phyloP scores from a whole-genome alignment of 805 yeast species.

The Suhomyces sp. region DNA sequence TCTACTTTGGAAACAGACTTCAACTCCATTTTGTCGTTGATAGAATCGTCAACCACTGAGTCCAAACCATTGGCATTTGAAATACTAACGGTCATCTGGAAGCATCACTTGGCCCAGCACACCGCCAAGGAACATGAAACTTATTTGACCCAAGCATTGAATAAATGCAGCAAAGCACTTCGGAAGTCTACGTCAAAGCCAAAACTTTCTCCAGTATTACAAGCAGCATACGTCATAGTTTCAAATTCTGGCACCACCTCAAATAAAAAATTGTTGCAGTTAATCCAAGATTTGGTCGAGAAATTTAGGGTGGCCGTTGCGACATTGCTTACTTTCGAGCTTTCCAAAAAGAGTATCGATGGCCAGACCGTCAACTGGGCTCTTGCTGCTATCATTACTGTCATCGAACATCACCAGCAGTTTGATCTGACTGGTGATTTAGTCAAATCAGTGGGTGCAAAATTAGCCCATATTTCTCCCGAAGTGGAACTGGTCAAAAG shows the following conservation, averaged over 20 bases:
- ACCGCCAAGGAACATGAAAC: slow-evolving; percentile 23
- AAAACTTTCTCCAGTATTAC: not conserved
- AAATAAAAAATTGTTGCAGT: too few species aligned
- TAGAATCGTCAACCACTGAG: slow-evolving; percentile 4
- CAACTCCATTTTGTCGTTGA: slow-evolving; percentile 12
- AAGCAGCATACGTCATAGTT: slow-evolving; percentile 1
- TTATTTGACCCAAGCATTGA: slow-evolving; percentile 18
- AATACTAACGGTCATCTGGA: slow-evolving; percentile 34
- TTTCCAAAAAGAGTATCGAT: not conserved
- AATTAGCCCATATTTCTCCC: not conserved
- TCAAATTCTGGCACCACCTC: not conserved
- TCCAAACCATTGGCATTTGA: slow-evolving; percentile 3
- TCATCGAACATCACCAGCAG: not conserved
- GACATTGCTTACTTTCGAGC: not conserved
- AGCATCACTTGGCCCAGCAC: slow-evolving; percentile 37
- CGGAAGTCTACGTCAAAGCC: slow-evolving; percentile 1
- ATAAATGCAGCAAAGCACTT: slow-evolving; percentile 13
- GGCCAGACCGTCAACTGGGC: not conserved
- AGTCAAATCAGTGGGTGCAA: not conserved
- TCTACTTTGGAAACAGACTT: slow-evolving; percentile 49
- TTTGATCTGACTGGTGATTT: not conserved
- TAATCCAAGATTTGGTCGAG: not conserved
- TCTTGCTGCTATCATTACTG: not conserved
- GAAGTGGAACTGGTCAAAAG: not conserved
- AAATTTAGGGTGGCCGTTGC: not conserved